phyloP scores from a whole-genome alignment of 2,329 filamentous ascomycete genomes.

The Periconia digitata region DNA sequence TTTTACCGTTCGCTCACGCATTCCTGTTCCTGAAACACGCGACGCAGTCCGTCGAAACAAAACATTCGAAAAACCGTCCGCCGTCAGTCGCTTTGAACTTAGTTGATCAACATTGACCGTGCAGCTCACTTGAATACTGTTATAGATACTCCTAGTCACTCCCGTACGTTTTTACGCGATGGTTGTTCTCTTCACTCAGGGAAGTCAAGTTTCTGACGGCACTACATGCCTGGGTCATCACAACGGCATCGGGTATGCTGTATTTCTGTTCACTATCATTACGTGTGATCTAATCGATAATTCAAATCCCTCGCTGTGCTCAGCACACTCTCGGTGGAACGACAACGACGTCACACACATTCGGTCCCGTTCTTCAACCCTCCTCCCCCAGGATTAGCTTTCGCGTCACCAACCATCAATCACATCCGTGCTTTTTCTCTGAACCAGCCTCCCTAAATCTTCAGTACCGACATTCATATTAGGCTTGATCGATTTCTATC shows the following conservation, averaged over 20 bases:
- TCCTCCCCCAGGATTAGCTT: not conserved
- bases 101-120: not conserved
- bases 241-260: not conserved
- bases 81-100: not conserved
- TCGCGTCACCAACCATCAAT: not conserved
- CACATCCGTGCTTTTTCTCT: not conserved
- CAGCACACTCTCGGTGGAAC: not conserved
- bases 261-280: too few relatives aligned
- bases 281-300: not conserved
- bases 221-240: not conserved
- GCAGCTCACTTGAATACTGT: not conserved
- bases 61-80: not conserved
- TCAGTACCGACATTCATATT: not conserved
- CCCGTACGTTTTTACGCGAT: not conserved
- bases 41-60: not conserved
- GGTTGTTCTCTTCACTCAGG: not conserved
- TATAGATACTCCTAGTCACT: not conserved
- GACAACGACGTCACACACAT: not conserved
- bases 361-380: not conserved
- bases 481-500: not conserved
- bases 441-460: not conserved
- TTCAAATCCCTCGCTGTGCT: not conserved
- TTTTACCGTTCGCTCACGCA: not conserved
- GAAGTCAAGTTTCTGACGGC: not conserved
- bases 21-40: not conserved